phyloP scores from a whole-genome alignment of 805 yeast genomes.

The Lipomyces mesembrius region DNA sequence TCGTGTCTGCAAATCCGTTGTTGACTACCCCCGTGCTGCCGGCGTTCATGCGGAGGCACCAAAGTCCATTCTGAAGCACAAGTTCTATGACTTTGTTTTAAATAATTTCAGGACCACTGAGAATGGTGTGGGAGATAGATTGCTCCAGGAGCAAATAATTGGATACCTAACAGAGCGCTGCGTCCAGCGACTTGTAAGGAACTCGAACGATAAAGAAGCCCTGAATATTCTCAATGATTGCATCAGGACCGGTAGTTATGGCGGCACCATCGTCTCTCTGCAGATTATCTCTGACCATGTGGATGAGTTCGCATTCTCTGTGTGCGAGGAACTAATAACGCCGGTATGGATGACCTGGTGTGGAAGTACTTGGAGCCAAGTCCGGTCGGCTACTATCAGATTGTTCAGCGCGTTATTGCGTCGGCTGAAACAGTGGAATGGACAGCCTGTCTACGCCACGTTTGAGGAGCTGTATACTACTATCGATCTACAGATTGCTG shows the following conservation, averaged over 20 bases:
- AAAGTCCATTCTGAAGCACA: too few species aligned
- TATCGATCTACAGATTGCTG: slow-evolving; percentile 48
- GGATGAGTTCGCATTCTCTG: not conserved
- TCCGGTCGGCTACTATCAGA: slow-evolving; percentile 40
- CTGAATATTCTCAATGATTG: not conserved
- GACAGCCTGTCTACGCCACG: not conserved
- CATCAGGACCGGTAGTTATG: slow-evolving; percentile 11
- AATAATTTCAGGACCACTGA: not conserved
- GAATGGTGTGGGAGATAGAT: slow-evolving; percentile 14
- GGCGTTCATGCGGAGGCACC: not conserved
- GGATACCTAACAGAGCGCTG: slow-evolving; percentile 2
- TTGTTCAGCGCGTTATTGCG: slow-evolving; percentile 23
- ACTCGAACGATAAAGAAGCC: not conserved
- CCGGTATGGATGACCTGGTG: slow-evolving; percentile 14
- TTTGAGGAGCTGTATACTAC: slow-evolving; percentile 45
- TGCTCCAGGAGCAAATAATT: slow-evolving; percentile 22
- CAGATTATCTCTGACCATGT: not conserved
- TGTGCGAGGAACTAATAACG: not conserved
- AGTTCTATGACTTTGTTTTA: not conserved
- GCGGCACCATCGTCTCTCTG: slow-evolving; percentile 6
- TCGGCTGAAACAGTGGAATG: slow-evolving; percentile 8
- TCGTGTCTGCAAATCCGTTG: slow-evolving; percentile 16
- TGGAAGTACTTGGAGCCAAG: slow-evolving; percentile 38
- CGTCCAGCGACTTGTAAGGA: not conserved
- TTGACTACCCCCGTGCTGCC: slow-evolving; percentile 1